phyloP scores from a whole-genome alignment of 1,284 basidiomycete species.

The Pseudozyma pruni region DNA sequence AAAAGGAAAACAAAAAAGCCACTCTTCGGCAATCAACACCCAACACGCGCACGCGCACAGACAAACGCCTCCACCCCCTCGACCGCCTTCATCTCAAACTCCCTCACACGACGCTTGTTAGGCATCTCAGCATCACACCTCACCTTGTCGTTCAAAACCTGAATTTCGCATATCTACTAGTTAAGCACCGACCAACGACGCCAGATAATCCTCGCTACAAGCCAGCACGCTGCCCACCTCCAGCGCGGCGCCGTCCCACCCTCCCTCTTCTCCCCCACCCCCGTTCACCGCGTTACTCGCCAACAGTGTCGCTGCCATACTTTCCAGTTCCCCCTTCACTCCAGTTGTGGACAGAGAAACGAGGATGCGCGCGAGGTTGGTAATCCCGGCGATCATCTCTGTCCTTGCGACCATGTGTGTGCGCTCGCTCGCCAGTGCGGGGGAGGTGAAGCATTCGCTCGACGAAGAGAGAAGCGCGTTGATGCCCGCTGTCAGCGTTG shows the following conservation, averaged over 20 bases:
- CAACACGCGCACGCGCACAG: no score
- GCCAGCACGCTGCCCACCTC: conserved; percentile 44
- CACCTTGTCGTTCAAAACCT: no score
- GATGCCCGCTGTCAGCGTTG: conserved; percentile 71
- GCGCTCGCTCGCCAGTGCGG: conserved; percentile 69
- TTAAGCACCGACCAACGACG: conserved; percentile 29
- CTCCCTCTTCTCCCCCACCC: conserved; percentile 6
- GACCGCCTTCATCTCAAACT: no score
- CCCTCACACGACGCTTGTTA: no score
- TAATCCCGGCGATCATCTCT: conserved; percentile 77
- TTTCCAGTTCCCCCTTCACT: conserved; percentile 11
- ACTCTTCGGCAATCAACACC: no score
- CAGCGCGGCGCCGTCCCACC: conserved; percentile 36
- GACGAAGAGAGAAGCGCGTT: conserved; percentile 66
- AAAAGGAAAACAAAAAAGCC: no score
- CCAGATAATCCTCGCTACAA: conserved; percentile 42
- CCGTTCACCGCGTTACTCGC: conserved; percentile 4
- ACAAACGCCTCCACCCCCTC: no score
- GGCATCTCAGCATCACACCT: no score
- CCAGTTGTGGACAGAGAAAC: conserved; percentile 6
- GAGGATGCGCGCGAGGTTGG: conserved; percentile 61
- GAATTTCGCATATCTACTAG: not conserved
- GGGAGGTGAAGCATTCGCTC: conserved; percentile 7
- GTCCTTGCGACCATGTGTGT: conserved; percentile 77
- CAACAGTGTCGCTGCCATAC: conserved; percentile 13